These are phyloP conservation scores for Phaeosphaeria sp. DNA, from an alignment of 2,329 filamentous ascomycete species.

Conservation along the genomic window DNA sequence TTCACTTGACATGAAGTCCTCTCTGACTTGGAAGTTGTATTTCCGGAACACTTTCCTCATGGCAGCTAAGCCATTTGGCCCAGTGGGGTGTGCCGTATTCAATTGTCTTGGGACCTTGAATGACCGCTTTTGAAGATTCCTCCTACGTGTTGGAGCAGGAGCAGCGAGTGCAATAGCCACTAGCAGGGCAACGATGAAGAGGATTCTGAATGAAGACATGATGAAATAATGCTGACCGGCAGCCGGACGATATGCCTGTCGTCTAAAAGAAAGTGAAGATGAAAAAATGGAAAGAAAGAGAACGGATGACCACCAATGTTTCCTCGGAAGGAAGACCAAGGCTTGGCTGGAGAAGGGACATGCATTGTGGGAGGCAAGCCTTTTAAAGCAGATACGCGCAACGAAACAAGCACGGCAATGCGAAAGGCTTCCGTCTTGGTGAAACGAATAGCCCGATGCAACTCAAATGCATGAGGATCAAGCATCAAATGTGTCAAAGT, in stretches of 20 bases:
- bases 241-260: conserved; percentile 36
- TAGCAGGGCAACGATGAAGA: conserved; percentile 57
- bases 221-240: conserved; percentile 47
- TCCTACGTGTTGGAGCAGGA: conserved; percentile 43
- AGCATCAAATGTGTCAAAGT: conserved; percentile 21
- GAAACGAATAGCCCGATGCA: conserved; percentile 19
- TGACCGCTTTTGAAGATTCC: conserved; percentile 58
- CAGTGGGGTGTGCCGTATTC: conserved; percentile 60
- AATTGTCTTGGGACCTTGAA: conserved; percentile 67
- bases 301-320: conserved; percentile 9
- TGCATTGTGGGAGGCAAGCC: conserved; percentile 31
- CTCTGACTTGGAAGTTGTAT: conserved; percentile 56
- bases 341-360: conserved; percentile 39
- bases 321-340: conserved; percentile 24
- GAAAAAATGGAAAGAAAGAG: conserved; percentile 1
- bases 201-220: conserved; percentile 45
- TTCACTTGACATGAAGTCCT: conserved; percentile 46
- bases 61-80: conserved; percentile 63
- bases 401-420: conserved; percentile 13
- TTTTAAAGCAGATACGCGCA: conserved; percentile 35
- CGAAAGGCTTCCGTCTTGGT: conserved; percentile 26
- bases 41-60: conserved; percentile 73
- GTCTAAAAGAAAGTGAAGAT: conserved; percentile 24
- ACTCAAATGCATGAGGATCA: conserved; percentile 27
- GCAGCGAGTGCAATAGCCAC: conserved; percentile 56